Evolutionary conservation across 108 stramenopile species (phyloP).

Genomic region (Hondaea fermentalgiana): DNA sequence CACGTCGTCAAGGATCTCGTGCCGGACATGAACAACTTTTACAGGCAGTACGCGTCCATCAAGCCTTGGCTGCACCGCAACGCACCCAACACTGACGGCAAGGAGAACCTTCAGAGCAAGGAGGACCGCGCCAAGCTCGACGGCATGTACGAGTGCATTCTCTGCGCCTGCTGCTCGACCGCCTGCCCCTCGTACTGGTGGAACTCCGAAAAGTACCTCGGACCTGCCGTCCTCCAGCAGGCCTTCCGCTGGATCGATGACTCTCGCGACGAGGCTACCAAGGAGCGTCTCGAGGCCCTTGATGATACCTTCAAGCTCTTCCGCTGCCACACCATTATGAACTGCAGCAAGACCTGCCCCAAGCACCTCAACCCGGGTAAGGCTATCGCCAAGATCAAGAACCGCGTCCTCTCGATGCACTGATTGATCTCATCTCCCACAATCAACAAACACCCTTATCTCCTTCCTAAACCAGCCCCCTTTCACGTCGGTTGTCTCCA

Average conservation of each 20-base stretch:
- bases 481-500: no score
- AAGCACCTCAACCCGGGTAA: slow-evolving; percentile 98
- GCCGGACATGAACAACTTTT: slow-evolving; percentile 95
- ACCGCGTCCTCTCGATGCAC: slow-evolving; percentile 30
- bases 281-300: slow-evolving; percentile 75
- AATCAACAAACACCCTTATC: no score
- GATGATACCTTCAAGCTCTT: slow-evolving; percentile 95
- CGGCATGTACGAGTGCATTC: slow-evolving; percentile 64
- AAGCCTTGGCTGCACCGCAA: slow-evolving; percentile 92
- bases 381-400: slow-evolving; percentile 96
- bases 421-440: background rate
- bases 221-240: slow-evolving; percentile 93
- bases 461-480: no score
- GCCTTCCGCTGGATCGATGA: slow-evolving; percentile 94
- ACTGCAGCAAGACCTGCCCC: slow-evolving; percentile 95
- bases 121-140: slow-evolving; percentile 42
- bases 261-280: slow-evolving; percentile 74
- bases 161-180: slow-evolving; percentile 96
- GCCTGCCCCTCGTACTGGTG: slow-evolving; percentile 96
- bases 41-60: slow-evolving; percentile 91
- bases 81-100: slow-evolving; percentile 56
- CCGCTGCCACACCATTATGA: slow-evolving; percentile 98
- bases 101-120: slow-evolving; percentile 75
- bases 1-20: slow-evolving; percentile 95
- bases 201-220: slow-evolving; percentile 90